These are phyloP conservation scores for Rhodotorula sp. DNA, from an alignment of 1,284 basidiomycete genomes.

Conservation along the genomic window DNA sequence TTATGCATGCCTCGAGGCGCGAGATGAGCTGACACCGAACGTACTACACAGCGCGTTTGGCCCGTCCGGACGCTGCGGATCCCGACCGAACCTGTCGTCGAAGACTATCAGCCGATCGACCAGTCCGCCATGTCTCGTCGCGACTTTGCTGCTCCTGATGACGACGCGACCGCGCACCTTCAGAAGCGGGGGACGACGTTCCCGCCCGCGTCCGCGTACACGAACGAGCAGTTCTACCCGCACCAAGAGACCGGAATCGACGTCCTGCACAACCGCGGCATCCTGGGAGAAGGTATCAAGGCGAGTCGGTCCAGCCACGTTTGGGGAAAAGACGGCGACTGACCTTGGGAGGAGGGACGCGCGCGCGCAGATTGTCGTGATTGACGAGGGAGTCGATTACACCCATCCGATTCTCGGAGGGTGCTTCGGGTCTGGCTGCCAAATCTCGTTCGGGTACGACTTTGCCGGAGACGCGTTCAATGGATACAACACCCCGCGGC, in stretches of 20 bases:
- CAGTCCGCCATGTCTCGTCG: slow-evolving; percentile 46
- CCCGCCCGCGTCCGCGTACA: slow-evolving; percentile 54
- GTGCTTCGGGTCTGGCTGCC: slow-evolving; percentile 61
- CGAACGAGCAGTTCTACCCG: slow-evolving; percentile 55
- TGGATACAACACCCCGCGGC: slow-evolving; percentile 43
- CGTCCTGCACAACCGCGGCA: slow-evolving; percentile 50
- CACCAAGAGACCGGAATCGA: slow-evolving; percentile 60
- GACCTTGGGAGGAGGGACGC: no score
- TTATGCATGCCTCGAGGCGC: not conserved
- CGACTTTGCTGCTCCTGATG: not conserved
- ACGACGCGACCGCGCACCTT: not conserved
- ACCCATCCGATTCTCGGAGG: slow-evolving; percentile 59
- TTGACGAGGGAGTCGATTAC: slow-evolving; percentile 46
- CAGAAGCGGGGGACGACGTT: slow-evolving; percentile 45
- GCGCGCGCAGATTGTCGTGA: slow-evolving; percentile 28
- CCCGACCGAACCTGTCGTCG: slow-evolving; percentile 1
- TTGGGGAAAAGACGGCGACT: not conserved
- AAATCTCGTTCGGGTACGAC: slow-evolving; percentile 61
- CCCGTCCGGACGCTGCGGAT: slow-evolving; percentile 1
- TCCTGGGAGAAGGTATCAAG: slow-evolving; percentile 34
- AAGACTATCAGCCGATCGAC: not conserved
- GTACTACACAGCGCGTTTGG: slow-evolving; percentile 8
- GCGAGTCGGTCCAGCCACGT: not conserved
- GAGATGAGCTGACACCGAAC: slow-evolving; percentile 5
- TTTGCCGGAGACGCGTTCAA: slow-evolving; percentile 52